phyloP scores from a whole-genome alignment of 805 yeast species.

The Komagataella pseudopastoris region DNA sequence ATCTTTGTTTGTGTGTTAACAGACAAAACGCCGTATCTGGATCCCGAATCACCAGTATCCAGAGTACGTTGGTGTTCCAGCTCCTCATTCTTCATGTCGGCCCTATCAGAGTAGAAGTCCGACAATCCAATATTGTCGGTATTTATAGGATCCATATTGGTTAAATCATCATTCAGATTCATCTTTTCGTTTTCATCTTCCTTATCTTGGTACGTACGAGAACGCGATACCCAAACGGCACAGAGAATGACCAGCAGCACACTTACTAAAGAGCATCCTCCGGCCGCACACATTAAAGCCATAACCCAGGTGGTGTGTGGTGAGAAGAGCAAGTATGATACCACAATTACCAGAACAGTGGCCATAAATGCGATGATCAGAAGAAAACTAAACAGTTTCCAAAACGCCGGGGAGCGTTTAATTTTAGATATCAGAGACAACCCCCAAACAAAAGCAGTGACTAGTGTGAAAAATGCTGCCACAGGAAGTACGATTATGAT shows the following conservation, averaged over 20 bases:
- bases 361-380: conserved; percentile 28
- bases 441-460: conserved; percentile 24
- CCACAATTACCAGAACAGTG: conserved; percentile 40
- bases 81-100: not conserved
- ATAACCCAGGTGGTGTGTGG: conserved; percentile 62
- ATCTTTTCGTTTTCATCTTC: not conserved
- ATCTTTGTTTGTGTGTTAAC: not conserved
- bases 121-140: not conserved
- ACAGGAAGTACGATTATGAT: conserved; percentile 50
- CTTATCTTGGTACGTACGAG: not conserved
- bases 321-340: conserved; percentile 41
- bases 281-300: conserved; percentile 56
- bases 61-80: not conserved
- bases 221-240: not conserved
- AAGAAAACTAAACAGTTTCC: not conserved
- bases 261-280: conserved; percentile 16
- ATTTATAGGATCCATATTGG: conserved; percentile 5
- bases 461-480: conserved; percentile 48
- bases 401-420: not conserved
- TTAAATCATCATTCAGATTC: conserved; percentile 4
- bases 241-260: conserved; percentile 38
- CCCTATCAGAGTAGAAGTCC: not conserved
- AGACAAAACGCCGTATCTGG: not conserved
- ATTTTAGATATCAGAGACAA: not conserved
- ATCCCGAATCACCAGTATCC: not conserved